phyloP scores from a whole-genome alignment of 805 yeast species.

The Dipodascus geniculatus region DNA sequence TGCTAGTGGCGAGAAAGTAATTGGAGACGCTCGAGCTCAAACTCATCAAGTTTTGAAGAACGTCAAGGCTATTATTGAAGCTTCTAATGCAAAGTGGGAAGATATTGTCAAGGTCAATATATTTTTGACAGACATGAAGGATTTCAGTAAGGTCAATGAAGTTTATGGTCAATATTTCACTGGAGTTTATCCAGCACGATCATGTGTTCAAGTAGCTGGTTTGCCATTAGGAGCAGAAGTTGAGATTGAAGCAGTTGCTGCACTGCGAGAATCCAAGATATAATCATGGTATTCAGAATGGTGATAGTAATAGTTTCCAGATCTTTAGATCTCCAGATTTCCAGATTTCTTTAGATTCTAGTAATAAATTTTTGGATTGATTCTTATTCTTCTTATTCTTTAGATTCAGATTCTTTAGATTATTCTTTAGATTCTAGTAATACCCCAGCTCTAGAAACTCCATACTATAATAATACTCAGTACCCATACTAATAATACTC shows the following conservation, averaged over 20 bases:
- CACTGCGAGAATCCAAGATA: not conserved
- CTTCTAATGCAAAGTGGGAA: conserved; percentile 66
- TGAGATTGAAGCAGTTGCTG: conserved; percentile 79
- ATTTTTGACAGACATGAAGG: conserved; percentile 75
- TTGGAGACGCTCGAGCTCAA: conserved; percentile 40
- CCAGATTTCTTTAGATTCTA: not conserved
- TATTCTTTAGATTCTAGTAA: no score
- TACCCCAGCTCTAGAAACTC: no score
- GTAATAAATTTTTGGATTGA: not conserved
- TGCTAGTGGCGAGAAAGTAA: conserved; percentile 52
- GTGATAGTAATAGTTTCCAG: no score
- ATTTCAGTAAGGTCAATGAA: conserved; percentile 67
- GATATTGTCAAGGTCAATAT: conserved; percentile 73
- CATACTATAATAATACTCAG: no score
- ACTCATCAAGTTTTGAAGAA: conserved; percentile 19
- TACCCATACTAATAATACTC: no score
- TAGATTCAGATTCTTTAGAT: no score
- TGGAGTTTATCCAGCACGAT: conserved; percentile 59
- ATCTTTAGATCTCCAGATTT: not conserved
- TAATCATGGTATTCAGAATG: no score
- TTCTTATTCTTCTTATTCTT: no score
- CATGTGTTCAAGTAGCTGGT: conserved; percentile 83
- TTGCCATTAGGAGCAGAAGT: conserved; percentile 41
- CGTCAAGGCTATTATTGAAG: conserved; percentile 48
- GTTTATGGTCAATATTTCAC: conserved; percentile 41